Percentiles rank a stretch among this genome's conserved stretches.
These are phyloP conservation scores for Prosopis cineraria DNA, from an alignment of 306 rosid genomes.

Conservation along the genomic window DNA sequence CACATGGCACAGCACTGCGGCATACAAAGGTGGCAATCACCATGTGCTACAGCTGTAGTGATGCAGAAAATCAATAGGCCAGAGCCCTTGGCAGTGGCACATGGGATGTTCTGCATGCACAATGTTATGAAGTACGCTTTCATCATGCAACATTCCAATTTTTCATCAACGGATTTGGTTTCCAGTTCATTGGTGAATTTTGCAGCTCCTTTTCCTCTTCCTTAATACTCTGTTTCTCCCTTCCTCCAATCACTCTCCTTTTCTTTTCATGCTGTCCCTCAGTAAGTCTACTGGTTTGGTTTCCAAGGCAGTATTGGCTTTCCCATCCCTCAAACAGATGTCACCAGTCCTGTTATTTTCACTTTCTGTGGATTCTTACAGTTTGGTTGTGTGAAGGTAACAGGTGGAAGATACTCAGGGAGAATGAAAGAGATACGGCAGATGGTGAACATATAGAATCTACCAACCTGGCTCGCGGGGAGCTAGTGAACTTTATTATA, in stretches of 20 bases:
- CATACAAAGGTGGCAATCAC: neutral
- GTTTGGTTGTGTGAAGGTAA: neutral
- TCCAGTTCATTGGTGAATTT: neutral
- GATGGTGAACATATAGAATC: neutral
- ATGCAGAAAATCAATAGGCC: neutral
- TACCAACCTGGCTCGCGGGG: neutral
- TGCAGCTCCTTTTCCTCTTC: neutral
- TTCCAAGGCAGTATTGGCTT: neutral
- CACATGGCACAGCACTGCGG: neutral
- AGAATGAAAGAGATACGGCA: neutral
- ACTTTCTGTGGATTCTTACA: neutral
- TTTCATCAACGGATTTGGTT: neutral
- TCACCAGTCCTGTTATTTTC: neutral
- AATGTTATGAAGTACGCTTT: neutral
- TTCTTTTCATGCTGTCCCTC: neutral
- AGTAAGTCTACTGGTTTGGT: neutral
- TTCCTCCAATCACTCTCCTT: neutral
- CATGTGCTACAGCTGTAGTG: slow-evolving; percentile 1
- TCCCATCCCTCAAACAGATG: neutral
- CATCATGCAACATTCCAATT: neutral
- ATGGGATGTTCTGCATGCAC: neutral
- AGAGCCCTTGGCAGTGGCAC: neutral
- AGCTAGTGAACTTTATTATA: neutral
- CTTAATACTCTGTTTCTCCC: neutral
- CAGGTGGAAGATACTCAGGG: neutral